These are phyloP conservation scores for Blastobotrys malaysiensis DNA, from an alignment of 1,139 yeast genomes.

Conservation along the genomic window DNA sequence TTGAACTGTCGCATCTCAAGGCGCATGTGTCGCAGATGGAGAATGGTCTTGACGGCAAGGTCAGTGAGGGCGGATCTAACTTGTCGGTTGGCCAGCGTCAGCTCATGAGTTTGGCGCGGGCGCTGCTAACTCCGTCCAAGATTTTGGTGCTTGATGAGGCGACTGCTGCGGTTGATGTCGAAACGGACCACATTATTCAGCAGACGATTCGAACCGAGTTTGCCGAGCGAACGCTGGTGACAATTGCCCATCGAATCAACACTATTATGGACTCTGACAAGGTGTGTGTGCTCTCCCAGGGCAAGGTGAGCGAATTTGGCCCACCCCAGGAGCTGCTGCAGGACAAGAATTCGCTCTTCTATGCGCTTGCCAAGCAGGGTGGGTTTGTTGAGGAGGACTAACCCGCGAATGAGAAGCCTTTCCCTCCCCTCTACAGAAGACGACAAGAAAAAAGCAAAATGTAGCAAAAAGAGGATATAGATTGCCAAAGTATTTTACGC, in stretches of 20 bases:
- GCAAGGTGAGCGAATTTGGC: slow-evolving; percentile 83
- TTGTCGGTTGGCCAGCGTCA: slow-evolving; percentile 90
- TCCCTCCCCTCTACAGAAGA: background rate
- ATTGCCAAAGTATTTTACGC: too few relatives aligned
- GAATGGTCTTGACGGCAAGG: slow-evolving; percentile 55
- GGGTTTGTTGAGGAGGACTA: slow-evolving; percentile 29
- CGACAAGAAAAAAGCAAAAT: background rate
- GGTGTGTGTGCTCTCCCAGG: slow-evolving; percentile 80
- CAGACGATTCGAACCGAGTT: slow-evolving; percentile 82
- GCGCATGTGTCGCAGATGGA: slow-evolving; percentile 63
- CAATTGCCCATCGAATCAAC: slow-evolving; percentile 92
- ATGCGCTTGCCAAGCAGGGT: slow-evolving; percentile 68
- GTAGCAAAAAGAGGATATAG: background rate
- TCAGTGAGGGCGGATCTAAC: slow-evolving; percentile 82
- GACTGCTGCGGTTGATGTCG: slow-evolving; percentile 96
- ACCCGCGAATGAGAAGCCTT: too few relatives aligned
- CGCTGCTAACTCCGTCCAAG: slow-evolving; percentile 70
- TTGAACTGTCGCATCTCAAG: slow-evolving; percentile 81
- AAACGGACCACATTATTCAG: slow-evolving; percentile 83
- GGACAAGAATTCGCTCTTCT: slow-evolving; percentile 65
- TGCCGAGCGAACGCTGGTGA: slow-evolving; percentile 80
- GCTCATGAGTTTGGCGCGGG: slow-evolving; percentile 85
- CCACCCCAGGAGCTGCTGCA: slow-evolving; percentile 65
- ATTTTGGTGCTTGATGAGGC: slow-evolving; percentile 90
- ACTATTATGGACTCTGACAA: slow-evolving; percentile 90